Percentiles rank a stretch among this genome's conserved stretches.
These are phyloP conservation scores for Salvia hispanica DNA, from an alignment of 257 asterid genomes.

Conservation along the genomic window DNA sequence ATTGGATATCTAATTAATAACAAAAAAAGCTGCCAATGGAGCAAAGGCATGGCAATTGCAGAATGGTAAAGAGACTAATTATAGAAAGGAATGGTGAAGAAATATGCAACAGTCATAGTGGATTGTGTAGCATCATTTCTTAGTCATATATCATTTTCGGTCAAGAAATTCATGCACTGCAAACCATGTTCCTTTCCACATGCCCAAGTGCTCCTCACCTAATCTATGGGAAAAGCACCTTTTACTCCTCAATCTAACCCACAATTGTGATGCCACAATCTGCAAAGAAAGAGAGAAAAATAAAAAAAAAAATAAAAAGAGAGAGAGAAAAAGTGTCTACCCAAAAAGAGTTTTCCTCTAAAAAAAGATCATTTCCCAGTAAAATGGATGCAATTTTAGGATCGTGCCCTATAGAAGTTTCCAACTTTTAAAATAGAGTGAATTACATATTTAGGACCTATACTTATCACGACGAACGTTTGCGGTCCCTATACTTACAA, in stretches of 20 bases:
- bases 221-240: conserved; percentile 27
- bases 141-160: conserved; percentile 33
- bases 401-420: conserved; percentile 14
- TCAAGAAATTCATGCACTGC: conserved; percentile 25
- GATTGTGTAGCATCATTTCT: conserved; percentile 16
- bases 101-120: conserved; percentile 12
- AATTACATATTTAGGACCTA: too few relatives aligned
- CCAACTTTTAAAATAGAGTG: neutral
- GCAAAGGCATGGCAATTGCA: neutral
- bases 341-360: conserved; percentile 5
- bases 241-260: conserved; percentile 23
- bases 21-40: neutral
- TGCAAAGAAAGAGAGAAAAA: neutral
- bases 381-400: conserved; percentile 18
- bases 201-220: conserved; percentile 39
- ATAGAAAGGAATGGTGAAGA: neutral
- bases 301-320: too few relatives aligned
- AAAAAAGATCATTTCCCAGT: conserved; percentile 16
- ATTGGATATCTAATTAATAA: too few relatives aligned
- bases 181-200: conserved; percentile 39
- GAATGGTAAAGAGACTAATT: conserved; percentile 7
- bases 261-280: conserved; percentile 19
- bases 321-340: neutral
- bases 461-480: too few relatives aligned
- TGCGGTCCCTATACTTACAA: too few relatives aligned